These are phyloP conservation scores for Dothistroma septosporum DNA, from an alignment of 2,329 filamentous ascomycete genomes.

Conservation along the genomic window DNA sequence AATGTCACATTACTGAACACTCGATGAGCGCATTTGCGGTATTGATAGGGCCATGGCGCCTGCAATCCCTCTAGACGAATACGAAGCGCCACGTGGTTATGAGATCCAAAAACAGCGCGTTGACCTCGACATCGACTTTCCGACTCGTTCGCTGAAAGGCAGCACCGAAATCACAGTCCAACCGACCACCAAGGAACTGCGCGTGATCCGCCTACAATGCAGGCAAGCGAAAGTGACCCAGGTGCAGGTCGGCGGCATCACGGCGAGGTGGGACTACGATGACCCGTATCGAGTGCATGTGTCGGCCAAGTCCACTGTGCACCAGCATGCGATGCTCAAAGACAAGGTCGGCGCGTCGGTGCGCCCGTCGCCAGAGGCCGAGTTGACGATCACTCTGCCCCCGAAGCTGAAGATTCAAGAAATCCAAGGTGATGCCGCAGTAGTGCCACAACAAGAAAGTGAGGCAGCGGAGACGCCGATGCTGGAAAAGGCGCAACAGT, in stretches of 20 bases:
- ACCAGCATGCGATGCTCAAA: slow-evolving; percentile 73
- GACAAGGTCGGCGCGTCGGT: slow-evolving; percentile 60
- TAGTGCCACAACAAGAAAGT: slow-evolving; percentile 28
- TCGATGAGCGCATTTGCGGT: neutral
- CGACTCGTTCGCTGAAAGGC: slow-evolving; percentile 67
- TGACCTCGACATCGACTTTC: slow-evolving; percentile 84
- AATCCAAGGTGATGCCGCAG: slow-evolving; percentile 45
- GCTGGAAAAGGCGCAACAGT: slow-evolving; percentile 26
- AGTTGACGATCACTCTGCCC: slow-evolving; percentile 58
- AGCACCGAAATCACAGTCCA: slow-evolving; percentile 77
- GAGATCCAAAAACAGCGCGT: slow-evolving; percentile 78
- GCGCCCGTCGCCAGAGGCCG: slow-evolving; percentile 50
- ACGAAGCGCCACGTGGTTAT: slow-evolving; percentile 40
- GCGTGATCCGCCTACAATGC: slow-evolving; percentile 56
- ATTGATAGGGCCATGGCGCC: neutral
- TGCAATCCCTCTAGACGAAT: slow-evolving; percentile 4
- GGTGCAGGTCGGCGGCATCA: slow-evolving; percentile 46
- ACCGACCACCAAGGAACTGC: slow-evolving; percentile 54
- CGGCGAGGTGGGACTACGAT: slow-evolving; percentile 39
- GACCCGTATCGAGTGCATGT: slow-evolving; percentile 68
- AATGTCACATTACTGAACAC: neutral
- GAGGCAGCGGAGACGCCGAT: slow-evolving; percentile 32
- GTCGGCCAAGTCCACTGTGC: slow-evolving; percentile 58
- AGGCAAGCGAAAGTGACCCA: slow-evolving; percentile 57
- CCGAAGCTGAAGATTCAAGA: slow-evolving; percentile 60